These are phyloP conservation scores for Mortierella hygrophila DNA, from an alignment of 192 early-diverging fungal genomes.

Conservation along the genomic window DNA sequence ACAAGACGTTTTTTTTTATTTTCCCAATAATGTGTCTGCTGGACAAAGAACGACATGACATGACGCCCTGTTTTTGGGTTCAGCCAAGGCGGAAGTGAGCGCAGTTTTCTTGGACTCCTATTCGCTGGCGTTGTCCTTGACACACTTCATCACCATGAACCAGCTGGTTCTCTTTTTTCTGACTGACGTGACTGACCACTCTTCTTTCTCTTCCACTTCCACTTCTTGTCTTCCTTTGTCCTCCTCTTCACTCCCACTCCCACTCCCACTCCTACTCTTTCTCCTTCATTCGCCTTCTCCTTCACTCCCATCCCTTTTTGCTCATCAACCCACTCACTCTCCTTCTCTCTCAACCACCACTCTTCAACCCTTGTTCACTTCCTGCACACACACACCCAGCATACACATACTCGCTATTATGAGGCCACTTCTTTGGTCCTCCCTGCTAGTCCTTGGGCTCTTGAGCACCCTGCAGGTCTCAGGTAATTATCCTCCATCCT, in stretches of 20 bases:
- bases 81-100: not conserved
- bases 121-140: not conserved
- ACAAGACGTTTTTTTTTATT: not conserved
- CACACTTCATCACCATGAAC: not conserved
- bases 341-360: constrained; percentile 3
- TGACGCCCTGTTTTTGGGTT: not conserved
- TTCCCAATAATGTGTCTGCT: not conserved
- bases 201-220: not conserved
- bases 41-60: not conserved
- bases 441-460: constrained; percentile 34
- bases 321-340: not conserved
- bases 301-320: not conserved
- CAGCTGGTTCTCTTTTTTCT: not conserved
- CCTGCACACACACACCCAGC: not conserved
- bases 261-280: not conserved
- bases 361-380: not conserved
- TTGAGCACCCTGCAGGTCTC: constrained; percentile 17
- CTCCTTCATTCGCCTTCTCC: not conserved
- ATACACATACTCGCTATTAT: not conserved
- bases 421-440: constrained; percentile 15
- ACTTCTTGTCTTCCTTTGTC: not conserved
- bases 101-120: not conserved
- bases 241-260: not conserved
- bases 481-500: constrained; percentile 14
- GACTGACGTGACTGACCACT: not conserved